These are phyloP conservation scores for Neurospora africana DNA, from an alignment of 495 filamentous ascomycete genomes.

Conservation along the genomic window DNA sequence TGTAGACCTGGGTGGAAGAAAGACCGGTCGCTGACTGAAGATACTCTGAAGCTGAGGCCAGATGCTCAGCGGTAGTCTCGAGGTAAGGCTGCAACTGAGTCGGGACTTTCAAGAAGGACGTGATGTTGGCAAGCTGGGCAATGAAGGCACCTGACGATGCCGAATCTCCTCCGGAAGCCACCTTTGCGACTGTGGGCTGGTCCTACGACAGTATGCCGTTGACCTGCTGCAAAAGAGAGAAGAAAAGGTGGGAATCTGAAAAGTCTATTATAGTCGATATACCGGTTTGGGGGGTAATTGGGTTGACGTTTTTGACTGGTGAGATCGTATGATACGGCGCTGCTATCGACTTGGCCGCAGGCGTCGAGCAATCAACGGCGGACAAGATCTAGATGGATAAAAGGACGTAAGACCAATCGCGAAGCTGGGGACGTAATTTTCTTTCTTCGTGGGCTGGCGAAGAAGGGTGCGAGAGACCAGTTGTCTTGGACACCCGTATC, in stretches of 20 bases:
- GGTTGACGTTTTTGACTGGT: background rate
- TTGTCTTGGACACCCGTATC: conserved; percentile 13
- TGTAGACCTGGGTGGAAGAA: conserved; percentile 35
- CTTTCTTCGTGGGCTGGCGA: conserved; percentile 6
- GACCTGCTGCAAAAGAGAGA: conserved; percentile 15
- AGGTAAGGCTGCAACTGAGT: conserved; percentile 38
- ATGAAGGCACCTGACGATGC: conserved; percentile 42
- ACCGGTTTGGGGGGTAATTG: background rate
- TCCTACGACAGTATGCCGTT: conserved; percentile 31
- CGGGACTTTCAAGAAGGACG: conserved; percentile 27
- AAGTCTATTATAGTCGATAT: background rate
- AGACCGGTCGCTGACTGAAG: conserved; percentile 40
- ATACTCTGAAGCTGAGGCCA: conserved; percentile 46
- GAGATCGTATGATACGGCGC: background rate
- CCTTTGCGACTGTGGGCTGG: conserved; percentile 35
- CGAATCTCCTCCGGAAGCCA: conserved; percentile 42
- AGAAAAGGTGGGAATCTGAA: background rate
- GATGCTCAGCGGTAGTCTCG: conserved; percentile 28
- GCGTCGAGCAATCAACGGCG: background rate
- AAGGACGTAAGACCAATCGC: conserved; percentile 12
- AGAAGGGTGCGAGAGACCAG: conserved; percentile 5
- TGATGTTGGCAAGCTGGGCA: conserved; percentile 32
- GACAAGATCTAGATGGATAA: background rate
- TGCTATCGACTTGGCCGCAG: background rate
- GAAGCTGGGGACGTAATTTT: conserved; percentile 7